Base-by-base conservation (phyloP, 164 flowering plant genomes). In the Tinospora cordifolia region DNA sequence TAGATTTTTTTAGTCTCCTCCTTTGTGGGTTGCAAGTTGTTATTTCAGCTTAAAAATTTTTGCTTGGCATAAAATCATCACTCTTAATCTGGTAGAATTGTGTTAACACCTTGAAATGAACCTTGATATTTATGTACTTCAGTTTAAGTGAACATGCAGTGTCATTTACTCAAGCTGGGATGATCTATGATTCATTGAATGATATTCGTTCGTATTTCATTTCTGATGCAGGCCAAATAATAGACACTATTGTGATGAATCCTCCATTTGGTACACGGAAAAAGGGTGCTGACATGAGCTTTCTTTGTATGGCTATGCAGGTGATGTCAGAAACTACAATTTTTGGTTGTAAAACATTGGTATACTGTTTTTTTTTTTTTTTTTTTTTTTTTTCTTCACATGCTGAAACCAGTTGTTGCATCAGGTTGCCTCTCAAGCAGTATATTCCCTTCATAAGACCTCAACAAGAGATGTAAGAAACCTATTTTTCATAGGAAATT, bases 381-480 rank as follows among this genome's bases (percentile, higher is more conserved):
- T 64, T 0, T 22, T 25, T 63, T 57, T 0, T 57, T 25, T 73
- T 25, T 70, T 5, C 30, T 67, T 57, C 24, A 69, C 73, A n/a
- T n/a, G n/a, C n/a, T n/a, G n/a, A n/a, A n/a, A n/a, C n/a, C n/a
- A n/a, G n/a, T n/a, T n/a, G n/a, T n/a, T n/a, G n/a, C n/a, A 10
- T 40, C 86, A 92, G 98, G 80, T 91, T 79, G 90, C 98, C 65
- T 86, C 94, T 63, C 80, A 75, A 79, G 96, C 98, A 40, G 99
- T 95, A 74, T 92, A 95, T 85, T 95, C 99, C 17, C 80, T 92
- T 83, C 99, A 95, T 71, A 95, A 91, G 80, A 87, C 94, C 54
- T 77, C 98, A n/a, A 95, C 99, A 62, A 90, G 99, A 86, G 98
- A 94, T 46, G 98, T 92, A 80, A 86, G 86, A 81, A n/a, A n/a